These are phyloP conservation scores for Aspergillus chevalieri DNA, from an alignment of 2,329 filamentous ascomycete genomes.

Conservation along the genomic window DNA sequence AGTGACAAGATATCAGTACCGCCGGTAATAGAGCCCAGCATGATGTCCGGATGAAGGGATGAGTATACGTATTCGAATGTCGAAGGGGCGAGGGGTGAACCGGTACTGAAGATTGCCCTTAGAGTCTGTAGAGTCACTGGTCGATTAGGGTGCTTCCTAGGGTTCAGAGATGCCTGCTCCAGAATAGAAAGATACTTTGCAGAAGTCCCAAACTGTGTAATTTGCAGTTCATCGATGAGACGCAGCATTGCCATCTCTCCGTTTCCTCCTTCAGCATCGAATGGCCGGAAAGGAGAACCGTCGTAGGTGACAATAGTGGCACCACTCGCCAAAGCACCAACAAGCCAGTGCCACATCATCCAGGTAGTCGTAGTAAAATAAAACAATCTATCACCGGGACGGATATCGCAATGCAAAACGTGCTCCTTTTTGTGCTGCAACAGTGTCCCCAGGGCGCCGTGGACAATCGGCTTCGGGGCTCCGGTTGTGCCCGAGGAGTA, in stretches of 20 bases:
- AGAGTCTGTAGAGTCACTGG: conserved; percentile 47
- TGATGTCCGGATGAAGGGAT: conserved; percentile 71
- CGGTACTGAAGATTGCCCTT: conserved; percentile 87
- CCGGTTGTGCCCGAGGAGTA: conserved; percentile 90
- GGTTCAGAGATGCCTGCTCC: conserved; percentile 67
- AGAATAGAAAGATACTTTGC: conserved; percentile 89
- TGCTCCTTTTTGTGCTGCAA: conserved; percentile 98
- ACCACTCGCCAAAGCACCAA: conserved; percentile 77
- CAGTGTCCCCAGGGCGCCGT: conserved; percentile 81
- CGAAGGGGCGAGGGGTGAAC: conserved; percentile 83
- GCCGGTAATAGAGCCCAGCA: conserved; percentile 88
- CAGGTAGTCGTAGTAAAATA: conserved; percentile 94
- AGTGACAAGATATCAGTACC: conserved; percentile 95
- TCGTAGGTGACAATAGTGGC: conserved; percentile 83
- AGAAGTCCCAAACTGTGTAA: conserved; percentile 92
- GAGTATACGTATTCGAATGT: conserved; percentile 87
- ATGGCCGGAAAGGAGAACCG: conserved; percentile 78
- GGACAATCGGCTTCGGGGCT: conserved; percentile 85
- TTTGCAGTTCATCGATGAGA: conserved; percentile 70
- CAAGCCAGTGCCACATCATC: conserved; percentile 99
- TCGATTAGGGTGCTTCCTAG: conserved; percentile 45
- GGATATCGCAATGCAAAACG: conserved; percentile 75
- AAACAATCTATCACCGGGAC: conserved; percentile 66
- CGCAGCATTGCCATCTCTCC: conserved; percentile 76
- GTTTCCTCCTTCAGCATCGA: conserved; percentile 48